Conservation (phyloP, 2,329 filamentous ascomycete genomes). For the Elsinoe batatas region DNA sequence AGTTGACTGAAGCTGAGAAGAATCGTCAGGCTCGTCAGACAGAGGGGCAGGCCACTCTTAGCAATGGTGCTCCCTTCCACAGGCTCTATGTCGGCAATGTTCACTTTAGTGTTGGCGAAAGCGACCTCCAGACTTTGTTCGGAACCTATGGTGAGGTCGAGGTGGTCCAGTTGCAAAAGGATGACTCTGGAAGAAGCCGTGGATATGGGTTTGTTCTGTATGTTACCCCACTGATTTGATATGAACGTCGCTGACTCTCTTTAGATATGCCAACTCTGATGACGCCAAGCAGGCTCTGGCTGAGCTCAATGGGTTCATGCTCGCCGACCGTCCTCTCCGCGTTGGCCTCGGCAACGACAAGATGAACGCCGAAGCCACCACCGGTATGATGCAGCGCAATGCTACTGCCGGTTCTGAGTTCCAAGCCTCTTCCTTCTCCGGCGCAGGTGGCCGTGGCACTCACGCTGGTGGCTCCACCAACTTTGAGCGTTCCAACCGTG, state of each 20-base stretch:
- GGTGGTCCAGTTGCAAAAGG: conserved; percentile 95
- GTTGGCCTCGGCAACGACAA: conserved; percentile 99
- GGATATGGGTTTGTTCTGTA: conserved; percentile 99
- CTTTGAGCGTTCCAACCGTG: conserved; percentile 84
- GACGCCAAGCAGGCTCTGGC: conserved; percentile 91
- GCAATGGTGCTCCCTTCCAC: conserved; percentile 88
- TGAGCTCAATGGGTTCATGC: conserved; percentile 99
- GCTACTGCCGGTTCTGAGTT: conserved; percentile 44
- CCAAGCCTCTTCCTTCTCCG: conserved; percentile 86
- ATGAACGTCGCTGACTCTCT: conserved; percentile 9
- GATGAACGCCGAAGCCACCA: conserved; percentile 95
- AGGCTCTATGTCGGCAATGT: conserved; percentile 98
- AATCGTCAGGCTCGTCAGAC: conserved; percentile 88
- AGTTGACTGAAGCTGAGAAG: conserved; percentile 98
- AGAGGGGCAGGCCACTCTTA: conserved; percentile 57
- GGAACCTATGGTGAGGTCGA: conserved; percentile 96
- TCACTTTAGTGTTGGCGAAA: conserved; percentile 97
- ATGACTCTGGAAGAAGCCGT: conserved; percentile 79
- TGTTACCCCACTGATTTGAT: conserved; percentile 33
- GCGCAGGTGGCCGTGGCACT: conserved; percentile 75
- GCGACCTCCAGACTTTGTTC: conserved; percentile 91
- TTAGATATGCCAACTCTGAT: conserved; percentile 52
- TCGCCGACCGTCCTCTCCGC: conserved; percentile 92
- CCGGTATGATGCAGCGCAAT: conserved; percentile 77
- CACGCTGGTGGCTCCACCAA: conserved; percentile 64